phyloP scores from a whole-genome alignment of 352 stramenopile genomes.

The Peronospora belbahrii region DNA sequence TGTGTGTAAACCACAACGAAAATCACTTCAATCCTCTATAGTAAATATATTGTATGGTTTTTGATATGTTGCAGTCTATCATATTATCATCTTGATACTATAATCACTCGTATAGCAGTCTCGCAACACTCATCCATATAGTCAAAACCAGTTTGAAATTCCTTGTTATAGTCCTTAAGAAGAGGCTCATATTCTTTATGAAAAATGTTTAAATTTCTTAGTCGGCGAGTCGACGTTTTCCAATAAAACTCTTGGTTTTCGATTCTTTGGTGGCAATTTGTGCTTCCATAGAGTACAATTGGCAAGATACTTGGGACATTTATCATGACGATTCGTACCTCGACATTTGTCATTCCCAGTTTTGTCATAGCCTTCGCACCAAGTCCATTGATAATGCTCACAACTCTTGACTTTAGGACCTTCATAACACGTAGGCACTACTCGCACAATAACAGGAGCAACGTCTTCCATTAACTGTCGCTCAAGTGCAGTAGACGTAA shows the following conservation, averaged over 20 bases:
- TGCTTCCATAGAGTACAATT: constrained; percentile 86
- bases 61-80: too few relatives aligned
- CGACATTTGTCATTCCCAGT: constrained; percentile 80
- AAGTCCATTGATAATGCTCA: constrained; percentile 84
- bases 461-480: constrained; percentile 72
- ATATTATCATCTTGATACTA: too few relatives aligned
- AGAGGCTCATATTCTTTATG: constrained; percentile 21
- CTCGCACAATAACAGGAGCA: constrained; percentile 63
- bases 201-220: constrained; percentile 80
- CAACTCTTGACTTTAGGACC: constrained; percentile 76
- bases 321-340: constrained; percentile 79
- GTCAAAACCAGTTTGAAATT: too few relatives aligned
- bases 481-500: constrained; percentile 43
- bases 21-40: too few relatives aligned
- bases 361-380: constrained; percentile 81
- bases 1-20: too few relatives aligned
- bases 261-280: constrained; percentile 77
- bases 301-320: constrained; percentile 79
- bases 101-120: too few relatives aligned
- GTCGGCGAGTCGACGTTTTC: constrained; percentile 77
- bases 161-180: too few relatives aligned
- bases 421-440: constrained; percentile 63
- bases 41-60: too few relatives aligned
- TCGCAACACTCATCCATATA: too few relatives aligned
- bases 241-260: constrained; percentile 55